phyloP scores from a whole-genome alignment of 768 basidiomycete genomes.

The Suillus tomentosus region DNA sequence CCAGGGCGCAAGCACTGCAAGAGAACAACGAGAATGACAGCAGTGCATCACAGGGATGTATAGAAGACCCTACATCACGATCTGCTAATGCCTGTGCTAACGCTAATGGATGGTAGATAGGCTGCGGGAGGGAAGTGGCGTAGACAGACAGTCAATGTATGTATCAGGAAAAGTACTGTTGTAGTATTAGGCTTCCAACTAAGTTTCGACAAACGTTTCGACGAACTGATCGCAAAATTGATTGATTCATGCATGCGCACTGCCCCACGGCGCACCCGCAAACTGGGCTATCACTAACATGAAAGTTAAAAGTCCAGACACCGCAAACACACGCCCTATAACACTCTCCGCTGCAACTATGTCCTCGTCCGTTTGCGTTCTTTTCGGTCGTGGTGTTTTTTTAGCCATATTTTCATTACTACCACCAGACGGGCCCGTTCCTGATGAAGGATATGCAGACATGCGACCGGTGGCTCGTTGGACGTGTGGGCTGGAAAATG shows the following conservation, averaged over 20 bases:
- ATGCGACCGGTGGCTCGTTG: conserved; percentile 29
- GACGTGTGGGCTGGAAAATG: conserved; percentile 28
- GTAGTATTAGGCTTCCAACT: not conserved
- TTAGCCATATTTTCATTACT: conserved; percentile 3
- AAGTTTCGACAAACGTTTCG: not conserved
- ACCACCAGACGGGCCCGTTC: conserved; percentile 2
- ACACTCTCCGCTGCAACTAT: conserved; percentile 27
- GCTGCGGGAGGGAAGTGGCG: not conserved
- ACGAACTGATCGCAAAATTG: not conserved
- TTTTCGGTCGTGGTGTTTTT: conserved; percentile 3
- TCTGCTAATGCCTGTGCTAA: not conserved
- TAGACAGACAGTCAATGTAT: not conserved
- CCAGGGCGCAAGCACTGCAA: not conserved
- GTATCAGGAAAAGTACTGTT: not conserved
- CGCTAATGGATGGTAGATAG: not conserved
- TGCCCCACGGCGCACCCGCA: conserved; percentile 9
- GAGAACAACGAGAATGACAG: not conserved
- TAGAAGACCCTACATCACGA: not conserved
- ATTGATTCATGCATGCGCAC: conserved; percentile 4
- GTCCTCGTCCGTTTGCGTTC: conserved; percentile 21
- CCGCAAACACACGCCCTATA: conserved; percentile 27
- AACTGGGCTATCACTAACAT: conserved; percentile 28
- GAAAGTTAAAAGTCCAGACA: conserved; percentile 28
- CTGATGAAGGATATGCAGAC: conserved; percentile 13
- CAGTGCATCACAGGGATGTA: too few relatives aligned